Evolutionary conservation across 2,329 filamentous ascomycete genomes (phyloP), one percentile per base, ranked within the genome.

Genomic region (Fusarium anthophilum): DNA sequence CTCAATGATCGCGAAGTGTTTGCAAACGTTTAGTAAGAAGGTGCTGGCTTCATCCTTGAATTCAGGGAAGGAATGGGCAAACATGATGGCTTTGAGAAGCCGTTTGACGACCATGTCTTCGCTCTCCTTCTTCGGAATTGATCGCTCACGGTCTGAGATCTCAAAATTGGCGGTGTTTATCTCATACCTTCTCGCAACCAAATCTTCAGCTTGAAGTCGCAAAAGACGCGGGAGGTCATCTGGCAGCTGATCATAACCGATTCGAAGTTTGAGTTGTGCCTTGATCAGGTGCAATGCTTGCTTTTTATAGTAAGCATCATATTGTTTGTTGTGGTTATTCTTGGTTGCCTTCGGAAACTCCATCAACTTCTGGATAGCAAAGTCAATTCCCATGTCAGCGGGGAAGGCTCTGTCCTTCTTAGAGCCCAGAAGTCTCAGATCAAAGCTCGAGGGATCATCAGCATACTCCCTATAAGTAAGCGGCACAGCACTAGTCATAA

Each of bases 1-100:
- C 81, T 99, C 96, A 37, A 99, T 86, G 50, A 99, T 89, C 6
- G 95, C 93, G 75, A 99, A 96, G 81, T 99, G 97, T 58, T 92
- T 92, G 78, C 94, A 97, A 15, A 98, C 86, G 78, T 96, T 94
- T 51, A 91, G 87, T 30, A 98, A 86, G 72, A 99, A 92, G 10
- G 89, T 82, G 43, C 91, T 90, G 1, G 96, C 94, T 56, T 95
- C 92, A 15, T 91, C 87, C 73, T 94, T 91, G 71, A 98, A 91
- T 39, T 95, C 93, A 0, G 93, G 91, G 14, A 98, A 85, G 0
- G 95, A 97, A 48, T 93, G 91, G 0, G 96, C 93, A 80, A 93
- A 94, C 82, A 98, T 93, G 78, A 94, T 89, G 3, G 96, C 94
- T 81, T 98, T 98, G 67, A 99, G 85, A 10, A 99, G 87, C 71